Base-by-base conservation (phyloP, 2,329 filamentous ascomycete species). In the Penicillium verrucosum region DNA sequence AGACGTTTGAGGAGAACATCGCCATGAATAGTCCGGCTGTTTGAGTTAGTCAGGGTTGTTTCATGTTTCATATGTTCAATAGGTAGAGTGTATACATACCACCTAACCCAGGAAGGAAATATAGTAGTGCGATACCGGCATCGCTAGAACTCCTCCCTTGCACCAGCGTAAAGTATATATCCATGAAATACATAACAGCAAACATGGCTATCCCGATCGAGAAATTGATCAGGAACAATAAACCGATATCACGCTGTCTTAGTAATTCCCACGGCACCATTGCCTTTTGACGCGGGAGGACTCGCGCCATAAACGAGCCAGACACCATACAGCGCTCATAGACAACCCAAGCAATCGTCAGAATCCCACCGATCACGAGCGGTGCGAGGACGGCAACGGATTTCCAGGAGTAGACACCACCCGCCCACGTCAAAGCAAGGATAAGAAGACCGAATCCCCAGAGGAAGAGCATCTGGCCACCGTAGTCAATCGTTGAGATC, bases 391-490 rank as follows among this genome's bases (percentile, higher is more conserved):
- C 47, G 4, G 47, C 47, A 9, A 14, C 47, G 1, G 47, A 50
- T 11, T 21, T 23, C 47, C 47, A 50, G 1, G 36, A 40, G 8
- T 50, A 50, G 7, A 25, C 30, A 30, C 47, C 47, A 11, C 47
- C 47, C 3, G 47, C 47, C 47, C 47, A 50, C 1, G 47, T 50
- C 11, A 50, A 30, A 8, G 47, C 47, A 2, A 50, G 47, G 5
- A 50, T 50, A 7, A 50, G 36, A 5, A 50, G 47, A 40, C 47
- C 47, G n/a, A 50, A 50, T 3, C 47, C 47, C 47, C 47, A 50
- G 1, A 50, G 47, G 3, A 50, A 50, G 11, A 50, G 47, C 27
- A 50, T 23, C 18, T 50, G 47, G 4, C 47, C 47, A 12, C 47
- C 47, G 9, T 42, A 50, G 3, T 50, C 47, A 14, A 50, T 41